phyloP scores from a whole-genome alignment of 2,329 filamentous ascomycete species.

The Fulvia fulva region DNA sequence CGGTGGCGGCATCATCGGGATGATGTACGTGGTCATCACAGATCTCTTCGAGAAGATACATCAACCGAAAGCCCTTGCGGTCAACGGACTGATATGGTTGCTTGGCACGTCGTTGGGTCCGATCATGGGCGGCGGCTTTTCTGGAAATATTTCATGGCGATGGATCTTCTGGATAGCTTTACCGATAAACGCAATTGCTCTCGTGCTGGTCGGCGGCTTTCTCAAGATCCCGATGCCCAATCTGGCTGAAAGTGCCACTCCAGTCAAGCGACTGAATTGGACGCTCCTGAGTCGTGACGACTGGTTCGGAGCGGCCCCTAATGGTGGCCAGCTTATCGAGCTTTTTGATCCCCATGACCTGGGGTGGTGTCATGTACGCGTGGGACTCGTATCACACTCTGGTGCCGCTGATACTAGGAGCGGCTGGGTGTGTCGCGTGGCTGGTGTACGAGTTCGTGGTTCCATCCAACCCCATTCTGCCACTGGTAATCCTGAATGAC shows the following conservation, averaged over 20 bases:
- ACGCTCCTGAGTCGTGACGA: slow-evolving; percentile 47
- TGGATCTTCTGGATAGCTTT: slow-evolving; percentile 41
- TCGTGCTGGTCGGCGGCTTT: not conserved
- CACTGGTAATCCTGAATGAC: slow-evolving; percentile 45
- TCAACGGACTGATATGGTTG: slow-evolving; percentile 49
- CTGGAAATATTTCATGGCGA: slow-evolving; percentile 51
- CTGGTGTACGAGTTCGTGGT: slow-evolving; percentile 51
- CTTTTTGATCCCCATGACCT: slow-evolving; percentile 60
- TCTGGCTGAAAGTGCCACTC: slow-evolving; percentile 40
- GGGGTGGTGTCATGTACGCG: slow-evolving; percentile 62
- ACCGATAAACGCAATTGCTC: slow-evolving; percentile 3
- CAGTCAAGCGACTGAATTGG: slow-evolving; percentile 15
- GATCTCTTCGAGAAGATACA: slow-evolving; percentile 44
- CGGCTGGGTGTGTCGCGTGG: slow-evolving; percentile 50
- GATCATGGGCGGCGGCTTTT: slow-evolving; percentile 49
- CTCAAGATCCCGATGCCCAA: not conserved
- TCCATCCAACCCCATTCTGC: slow-evolving; percentile 47
- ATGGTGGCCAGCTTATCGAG: slow-evolving; percentile 58
- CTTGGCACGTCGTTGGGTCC: slow-evolving; percentile 54
- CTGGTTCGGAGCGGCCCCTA: slow-evolving; percentile 57
- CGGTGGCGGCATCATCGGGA: slow-evolving; percentile 39
- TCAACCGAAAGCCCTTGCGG: slow-evolving; percentile 41
- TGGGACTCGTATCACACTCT: slow-evolving; percentile 62
- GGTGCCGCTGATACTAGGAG: slow-evolving; percentile 57
- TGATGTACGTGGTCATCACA: slow-evolving; percentile 42